Conservation (phyloP, 2,329 filamentous ascomycete genomes). For the Xylariales sp. region DNA sequence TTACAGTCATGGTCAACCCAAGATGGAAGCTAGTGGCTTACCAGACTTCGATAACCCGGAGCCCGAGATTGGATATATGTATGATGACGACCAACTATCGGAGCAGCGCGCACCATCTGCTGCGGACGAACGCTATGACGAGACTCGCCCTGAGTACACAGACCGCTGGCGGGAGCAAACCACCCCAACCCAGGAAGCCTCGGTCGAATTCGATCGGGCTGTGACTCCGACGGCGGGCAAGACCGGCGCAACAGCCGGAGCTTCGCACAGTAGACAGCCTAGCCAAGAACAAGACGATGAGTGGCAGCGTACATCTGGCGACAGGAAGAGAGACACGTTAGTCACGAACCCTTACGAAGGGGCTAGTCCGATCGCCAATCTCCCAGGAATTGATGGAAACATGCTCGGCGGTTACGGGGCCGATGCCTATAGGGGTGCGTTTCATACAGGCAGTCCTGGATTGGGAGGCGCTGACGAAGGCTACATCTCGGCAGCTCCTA, state of each 20-base stretch:
- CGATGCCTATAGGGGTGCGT: slow-evolving; percentile 56
- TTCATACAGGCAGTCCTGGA: slow-evolving; percentile 69
- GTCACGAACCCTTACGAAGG: slow-evolving; percentile 76
- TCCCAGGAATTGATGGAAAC: slow-evolving; percentile 62
- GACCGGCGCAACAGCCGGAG: slow-evolving; percentile 58
- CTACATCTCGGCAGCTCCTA: slow-evolving; percentile 82
- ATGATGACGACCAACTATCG: slow-evolving; percentile 57
- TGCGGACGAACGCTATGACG: slow-evolving; percentile 78
- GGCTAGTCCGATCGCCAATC: slow-evolving; percentile 69
- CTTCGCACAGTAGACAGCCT: slow-evolving; percentile 62
- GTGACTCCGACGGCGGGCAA: slow-evolving; percentile 48
- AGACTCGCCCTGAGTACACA: slow-evolving; percentile 49
- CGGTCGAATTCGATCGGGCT: slow-evolving; percentile 47
- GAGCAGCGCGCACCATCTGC: slow-evolving; percentile 86
- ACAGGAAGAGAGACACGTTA: slow-evolving; percentile 73
- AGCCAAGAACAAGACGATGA: slow-evolving; percentile 73
- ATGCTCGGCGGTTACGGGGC: slow-evolving; percentile 58
- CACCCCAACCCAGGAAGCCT: slow-evolving; percentile 51
- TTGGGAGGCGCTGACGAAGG: slow-evolving; percentile 82
- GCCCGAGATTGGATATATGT: slow-evolving; percentile 78
- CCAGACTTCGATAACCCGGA: slow-evolving; percentile 77
- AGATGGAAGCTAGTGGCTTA: slow-evolving; percentile 75
- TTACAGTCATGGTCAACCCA: slow-evolving; percentile 62
- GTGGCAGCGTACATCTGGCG: slow-evolving; percentile 71
- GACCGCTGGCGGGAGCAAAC: slow-evolving; percentile 49